Percentiles rank a stretch among this genome's conserved stretches.
These are phyloP conservation scores for Calonectria hawksworthii DNA, from an alignment of 2,329 filamentous ascomycete genomes.

Conservation along the genomic window DNA sequence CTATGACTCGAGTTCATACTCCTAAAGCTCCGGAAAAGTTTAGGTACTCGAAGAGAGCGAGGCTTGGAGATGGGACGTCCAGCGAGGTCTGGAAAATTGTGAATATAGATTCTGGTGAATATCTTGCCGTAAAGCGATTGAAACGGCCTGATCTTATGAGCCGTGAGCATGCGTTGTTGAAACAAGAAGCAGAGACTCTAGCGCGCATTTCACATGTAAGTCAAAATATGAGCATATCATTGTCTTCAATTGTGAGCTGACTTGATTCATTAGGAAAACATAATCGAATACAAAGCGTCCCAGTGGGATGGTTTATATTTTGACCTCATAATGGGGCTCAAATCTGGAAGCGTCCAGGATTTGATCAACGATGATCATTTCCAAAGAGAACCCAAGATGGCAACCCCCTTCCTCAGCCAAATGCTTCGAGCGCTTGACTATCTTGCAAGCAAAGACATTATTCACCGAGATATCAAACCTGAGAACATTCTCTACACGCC, in stretches of 20 bases:
- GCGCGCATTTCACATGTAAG: background rate
- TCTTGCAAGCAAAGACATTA: constrained; percentile 27
- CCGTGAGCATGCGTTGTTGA: background rate
- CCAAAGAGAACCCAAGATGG: background rate
- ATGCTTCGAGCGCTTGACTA: constrained; percentile 42
- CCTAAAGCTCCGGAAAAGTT: background rate
- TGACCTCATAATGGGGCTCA: background rate
- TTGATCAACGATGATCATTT: background rate
- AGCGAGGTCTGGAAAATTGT: background rate
- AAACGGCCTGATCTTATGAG: background rate
- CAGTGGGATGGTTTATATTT: background rate
- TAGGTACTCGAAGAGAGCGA: background rate
- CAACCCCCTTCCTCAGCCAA: constrained; percentile 20
- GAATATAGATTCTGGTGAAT: background rate
- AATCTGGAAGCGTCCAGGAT: background rate
- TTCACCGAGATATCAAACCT: constrained; percentile 43
- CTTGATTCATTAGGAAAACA: background rate
- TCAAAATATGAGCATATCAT: background rate
- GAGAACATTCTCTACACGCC: constrained; percentile 37
- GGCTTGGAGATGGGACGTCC: background rate
- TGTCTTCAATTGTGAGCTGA: background rate
- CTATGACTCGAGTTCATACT: background rate
- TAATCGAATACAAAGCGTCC: background rate
- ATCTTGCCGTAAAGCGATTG: background rate
- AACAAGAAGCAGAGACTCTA: background rate